phyloP scores from a whole-genome alignment of 805 yeast species.

The Candida silvatica region DNA sequence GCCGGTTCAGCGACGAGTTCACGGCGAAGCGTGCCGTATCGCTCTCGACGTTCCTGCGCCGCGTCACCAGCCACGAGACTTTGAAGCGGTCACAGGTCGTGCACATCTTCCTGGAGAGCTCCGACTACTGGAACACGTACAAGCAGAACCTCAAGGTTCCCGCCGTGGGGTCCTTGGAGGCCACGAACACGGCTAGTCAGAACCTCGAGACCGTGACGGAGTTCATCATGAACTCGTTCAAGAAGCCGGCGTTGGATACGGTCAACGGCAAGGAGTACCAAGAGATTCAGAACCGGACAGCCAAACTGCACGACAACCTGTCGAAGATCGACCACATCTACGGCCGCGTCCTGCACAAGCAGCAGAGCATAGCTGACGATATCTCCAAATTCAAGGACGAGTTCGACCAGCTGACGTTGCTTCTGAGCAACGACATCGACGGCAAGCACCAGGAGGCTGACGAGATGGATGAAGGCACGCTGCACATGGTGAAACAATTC shows the following conservation, averaged over 20 bases:
- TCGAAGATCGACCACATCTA: slow-evolving; percentile 72
- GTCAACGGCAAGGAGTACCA: slow-evolving; percentile 62
- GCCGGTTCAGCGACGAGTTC: slow-evolving; percentile 78
- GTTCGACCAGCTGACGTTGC: slow-evolving; percentile 50
- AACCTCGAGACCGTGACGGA: slow-evolving; percentile 77
- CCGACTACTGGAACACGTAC: slow-evolving; percentile 63
- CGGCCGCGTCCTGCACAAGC: slow-evolving; percentile 60
- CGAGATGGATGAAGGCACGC: slow-evolving; percentile 14
- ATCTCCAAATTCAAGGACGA: slow-evolving; percentile 65
- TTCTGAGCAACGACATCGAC: slow-evolving; percentile 24
- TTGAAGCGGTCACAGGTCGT: slow-evolving; percentile 63
- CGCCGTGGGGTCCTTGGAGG: slow-evolving; percentile 13
- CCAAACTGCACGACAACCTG: slow-evolving; percentile 78
- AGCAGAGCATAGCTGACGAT: slow-evolving; percentile 66
- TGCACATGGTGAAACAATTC: slow-evolving; percentile 20
- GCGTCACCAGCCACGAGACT: slow-evolving; percentile 67
- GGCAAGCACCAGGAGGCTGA: slow-evolving; percentile 18
- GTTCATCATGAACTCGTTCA: slow-evolving; percentile 87
- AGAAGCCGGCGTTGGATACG: slow-evolving; percentile 53
- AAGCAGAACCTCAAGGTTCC: slow-evolving; percentile 42
- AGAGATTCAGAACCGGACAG: slow-evolving; percentile 74
- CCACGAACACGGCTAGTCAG: slow-evolving; percentile 15
- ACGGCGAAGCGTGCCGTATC: slow-evolving; percentile 78
- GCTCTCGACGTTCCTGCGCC: slow-evolving; percentile 62
- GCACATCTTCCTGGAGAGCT: slow-evolving; percentile 61